These are phyloP conservation scores for Leavenworthia alabamica DNA, from an alignment of 345 rosid genomes.

Conservation along the genomic window DNA sequence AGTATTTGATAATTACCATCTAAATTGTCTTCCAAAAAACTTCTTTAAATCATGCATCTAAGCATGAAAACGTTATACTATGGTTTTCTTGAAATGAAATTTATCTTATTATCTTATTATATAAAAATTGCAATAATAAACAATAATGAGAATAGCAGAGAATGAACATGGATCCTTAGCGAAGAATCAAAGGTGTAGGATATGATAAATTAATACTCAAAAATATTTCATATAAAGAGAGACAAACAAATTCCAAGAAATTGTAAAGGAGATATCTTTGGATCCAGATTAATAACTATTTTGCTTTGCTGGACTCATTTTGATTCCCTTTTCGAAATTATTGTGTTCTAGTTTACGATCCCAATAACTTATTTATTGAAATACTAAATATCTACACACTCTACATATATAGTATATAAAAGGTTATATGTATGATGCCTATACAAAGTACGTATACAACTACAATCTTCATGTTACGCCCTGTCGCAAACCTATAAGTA, in stretches of 20 bases:
- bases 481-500: slow-evolving; percentile 8
- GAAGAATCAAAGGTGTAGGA: slow-evolving; percentile 2
- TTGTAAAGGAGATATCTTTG: slow-evolving; percentile 29
- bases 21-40: background rate
- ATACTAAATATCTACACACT: slow-evolving; percentile 8
- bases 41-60: background rate
- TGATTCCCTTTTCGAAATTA: slow-evolving; percentile 26
- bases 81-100: background rate
- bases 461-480: slow-evolving; percentile 5
- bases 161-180: slow-evolving; percentile 26
- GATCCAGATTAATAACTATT: background rate
- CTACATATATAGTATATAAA: background rate
- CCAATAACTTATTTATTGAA: slow-evolving; percentile 16
- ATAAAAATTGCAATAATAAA: background rate
- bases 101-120: background rate
- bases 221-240: slow-evolving; percentile 3
- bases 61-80: background rate
- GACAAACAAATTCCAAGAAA: slow-evolving; percentile 34
- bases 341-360: slow-evolving; percentile 25
- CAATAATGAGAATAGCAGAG: slow-evolving; percentile 12
- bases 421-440: background rate
- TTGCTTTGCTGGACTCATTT: slow-evolving; percentile 22
- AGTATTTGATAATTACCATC: no score
- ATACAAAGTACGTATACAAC: slow-evolving; percentile 9
- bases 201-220: slow-evolving; percentile 7